A percentile compares a stretch with the other conserved stretches of the same genome.
These are phyloP conservation scores for Kalmusia sp. DNA, from an alignment of 2,329 filamentous ascomycete species.

Conservation along the genomic window DNA sequence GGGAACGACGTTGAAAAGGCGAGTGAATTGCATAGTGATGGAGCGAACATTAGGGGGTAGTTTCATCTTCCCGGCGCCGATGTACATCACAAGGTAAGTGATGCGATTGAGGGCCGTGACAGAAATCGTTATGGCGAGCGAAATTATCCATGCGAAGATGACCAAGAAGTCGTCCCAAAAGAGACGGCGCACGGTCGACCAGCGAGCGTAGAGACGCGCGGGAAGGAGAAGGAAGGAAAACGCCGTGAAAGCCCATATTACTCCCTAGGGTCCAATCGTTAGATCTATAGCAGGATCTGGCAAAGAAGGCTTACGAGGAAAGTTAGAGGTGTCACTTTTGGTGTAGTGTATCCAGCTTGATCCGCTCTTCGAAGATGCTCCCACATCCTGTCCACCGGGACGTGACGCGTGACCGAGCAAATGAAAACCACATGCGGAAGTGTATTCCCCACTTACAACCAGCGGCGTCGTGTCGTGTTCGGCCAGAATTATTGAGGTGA, in stretches of 20 bases:
- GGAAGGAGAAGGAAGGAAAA: not conserved
- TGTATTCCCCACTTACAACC: no score
- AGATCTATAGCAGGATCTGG: not conserved
- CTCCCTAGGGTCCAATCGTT: not conserved
- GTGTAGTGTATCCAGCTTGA: not conserved
- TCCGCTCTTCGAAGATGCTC: no score
- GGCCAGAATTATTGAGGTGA: no score
- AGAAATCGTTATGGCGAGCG: constrained; percentile 9
- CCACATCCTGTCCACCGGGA: no score
- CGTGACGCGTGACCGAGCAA: no score
- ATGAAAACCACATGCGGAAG: no score
- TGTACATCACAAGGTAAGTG: constrained; percentile 13
- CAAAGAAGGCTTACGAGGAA: not conserved
- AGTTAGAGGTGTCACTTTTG: not conserved
- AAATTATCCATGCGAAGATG: constrained; percentile 14
- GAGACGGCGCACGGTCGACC: not conserved
- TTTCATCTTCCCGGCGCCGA: not conserved
- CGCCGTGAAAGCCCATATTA: not conserved
- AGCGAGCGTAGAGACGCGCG: not conserved
- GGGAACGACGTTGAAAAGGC: constrained; percentile 10
- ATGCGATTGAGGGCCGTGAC: constrained; percentile 4
- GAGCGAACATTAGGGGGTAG: constrained; percentile 10
- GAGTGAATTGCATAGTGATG: constrained; percentile 15
- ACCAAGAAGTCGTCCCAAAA: constrained; percentile 18
- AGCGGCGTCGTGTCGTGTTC: no score